Conservation (phyloP, 345 rosid species). For the Zanthoxylum bungeanum region DNA sequence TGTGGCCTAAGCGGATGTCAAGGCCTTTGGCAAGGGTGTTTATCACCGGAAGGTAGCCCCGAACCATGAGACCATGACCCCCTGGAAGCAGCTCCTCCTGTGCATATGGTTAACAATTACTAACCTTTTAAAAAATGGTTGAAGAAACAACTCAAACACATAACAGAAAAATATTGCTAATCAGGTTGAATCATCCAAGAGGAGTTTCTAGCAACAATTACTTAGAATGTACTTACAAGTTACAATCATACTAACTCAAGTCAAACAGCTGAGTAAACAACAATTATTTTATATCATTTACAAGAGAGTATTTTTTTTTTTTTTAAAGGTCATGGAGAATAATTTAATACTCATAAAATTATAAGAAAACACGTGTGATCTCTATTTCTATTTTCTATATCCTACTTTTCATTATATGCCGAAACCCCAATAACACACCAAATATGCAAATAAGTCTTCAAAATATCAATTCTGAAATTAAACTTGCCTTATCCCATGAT, state of each 20-base stretch:
- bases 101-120: not conserved
- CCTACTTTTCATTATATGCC: not conserved
- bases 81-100: constrained; percentile 95
- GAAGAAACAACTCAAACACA: not conserved
- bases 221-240: not conserved
- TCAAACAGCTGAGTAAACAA: not conserved
- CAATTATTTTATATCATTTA: not conserved
- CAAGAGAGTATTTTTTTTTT: no score
- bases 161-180: not conserved
- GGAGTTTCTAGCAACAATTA: not conserved
- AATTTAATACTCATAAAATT: not conserved
- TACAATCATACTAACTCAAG: not conserved
- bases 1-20: constrained; percentile 77
- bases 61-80: constrained; percentile 97
- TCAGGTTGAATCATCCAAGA: not conserved
- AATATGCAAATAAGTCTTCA: not conserved
- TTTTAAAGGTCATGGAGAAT: no score
- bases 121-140: not conserved
- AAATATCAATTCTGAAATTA: not conserved
- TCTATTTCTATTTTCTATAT: not conserved
- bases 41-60: constrained; percentile 94
- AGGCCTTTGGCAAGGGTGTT: constrained; percentile 95
- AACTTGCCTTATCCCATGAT: constrained; percentile 83
- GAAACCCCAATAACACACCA: not conserved
- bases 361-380: not conserved